These are phyloP conservation scores for Chalciporus piperatus DNA, from an alignment of 768 basidiomycete genomes.

Conservation along the genomic window DNA sequence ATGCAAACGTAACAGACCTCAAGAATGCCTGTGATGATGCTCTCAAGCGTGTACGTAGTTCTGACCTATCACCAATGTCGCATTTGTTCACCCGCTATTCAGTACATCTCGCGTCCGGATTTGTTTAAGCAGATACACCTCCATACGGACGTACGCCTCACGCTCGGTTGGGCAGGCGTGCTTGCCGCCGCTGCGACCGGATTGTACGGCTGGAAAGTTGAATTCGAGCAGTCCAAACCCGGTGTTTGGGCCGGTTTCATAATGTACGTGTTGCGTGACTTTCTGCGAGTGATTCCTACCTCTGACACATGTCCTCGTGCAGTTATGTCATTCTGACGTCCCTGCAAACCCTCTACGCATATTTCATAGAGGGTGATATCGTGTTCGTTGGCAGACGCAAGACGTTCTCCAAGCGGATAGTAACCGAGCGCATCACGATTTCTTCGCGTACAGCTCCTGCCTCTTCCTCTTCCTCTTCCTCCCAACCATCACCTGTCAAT, in stretches of 20 bases:
- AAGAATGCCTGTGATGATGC: constrained; percentile 84
- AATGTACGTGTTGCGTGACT: constrained; percentile 48
- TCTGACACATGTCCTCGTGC: constrained; percentile 11
- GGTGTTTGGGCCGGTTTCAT: constrained; percentile 77
- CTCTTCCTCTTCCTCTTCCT: constrained; percentile 10
- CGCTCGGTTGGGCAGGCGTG: constrained; percentile 83
- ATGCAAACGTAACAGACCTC: constrained; percentile 53
- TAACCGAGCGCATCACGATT: constrained; percentile 85
- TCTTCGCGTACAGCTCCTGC: constrained; percentile 63
- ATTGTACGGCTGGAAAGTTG: constrained; percentile 80
- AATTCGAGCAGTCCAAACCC: constrained; percentile 87
- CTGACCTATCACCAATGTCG: not conserved
- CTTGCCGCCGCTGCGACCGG: constrained; percentile 79
- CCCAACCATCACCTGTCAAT: constrained; percentile 31
- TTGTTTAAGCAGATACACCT: constrained; percentile 83
- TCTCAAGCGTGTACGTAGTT: constrained; percentile 70
- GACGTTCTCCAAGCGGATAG: constrained; percentile 88
- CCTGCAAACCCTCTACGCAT: constrained; percentile 77
- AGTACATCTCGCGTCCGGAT: constrained; percentile 80
- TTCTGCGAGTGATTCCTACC: not conserved
- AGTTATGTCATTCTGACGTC: constrained; percentile 77
- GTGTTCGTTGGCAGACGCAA: constrained; percentile 90
- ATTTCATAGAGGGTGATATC: constrained; percentile 78
- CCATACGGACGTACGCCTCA: constrained; percentile 87
- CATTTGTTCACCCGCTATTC: constrained; percentile 6